Conservation (phyloP, 306 rosid genomes). For the Parietaria judaica region DNA sequence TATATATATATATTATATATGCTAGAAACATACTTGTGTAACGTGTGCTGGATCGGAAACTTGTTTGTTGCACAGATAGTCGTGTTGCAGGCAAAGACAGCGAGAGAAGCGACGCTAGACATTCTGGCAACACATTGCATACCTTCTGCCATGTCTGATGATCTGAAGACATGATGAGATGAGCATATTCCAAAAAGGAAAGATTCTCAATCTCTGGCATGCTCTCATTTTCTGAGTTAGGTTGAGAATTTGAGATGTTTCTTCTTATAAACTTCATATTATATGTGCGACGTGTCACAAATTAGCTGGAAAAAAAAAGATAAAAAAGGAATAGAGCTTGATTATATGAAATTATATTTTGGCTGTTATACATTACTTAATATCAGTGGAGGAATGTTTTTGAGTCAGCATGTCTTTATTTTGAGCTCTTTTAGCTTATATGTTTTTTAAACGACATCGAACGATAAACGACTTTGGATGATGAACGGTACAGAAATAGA, state of each 20-base stretch:
- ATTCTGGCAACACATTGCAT: slow-evolving; percentile 62
- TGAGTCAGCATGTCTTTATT: too few relatives aligned
- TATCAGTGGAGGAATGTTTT: too few relatives aligned
- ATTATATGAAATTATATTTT: neutral
- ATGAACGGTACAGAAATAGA: too few relatives aligned
- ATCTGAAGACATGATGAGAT: slow-evolving; percentile 32
- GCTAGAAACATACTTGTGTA: neutral
- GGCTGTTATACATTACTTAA: neutral
- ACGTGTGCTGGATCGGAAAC: slow-evolving; percentile 2
- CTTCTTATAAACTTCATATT: neutral
- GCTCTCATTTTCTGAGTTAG: neutral
- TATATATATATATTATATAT: too few relatives aligned
- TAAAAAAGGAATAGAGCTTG: neutral
- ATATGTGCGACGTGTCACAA: too few relatives aligned
- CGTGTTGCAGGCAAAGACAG: slow-evolving; percentile 44
- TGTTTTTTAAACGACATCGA: too few relatives aligned
- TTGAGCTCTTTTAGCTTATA: too few relatives aligned
- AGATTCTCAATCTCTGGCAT: slow-evolving; percentile 2
- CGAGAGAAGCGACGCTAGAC: slow-evolving; percentile 56
- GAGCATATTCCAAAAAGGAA: slow-evolving; percentile 8
- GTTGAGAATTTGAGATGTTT: slow-evolving; percentile 1
- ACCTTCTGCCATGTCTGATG: slow-evolving; percentile 65
- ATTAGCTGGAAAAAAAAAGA: neutral
- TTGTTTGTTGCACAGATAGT: slow-evolving; percentile 36
- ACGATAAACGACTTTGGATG: too few relatives aligned